phyloP scores from a whole-genome alignment of 2,329 filamentous ascomycete genomes.

The Rhinocladiella similis region DNA sequence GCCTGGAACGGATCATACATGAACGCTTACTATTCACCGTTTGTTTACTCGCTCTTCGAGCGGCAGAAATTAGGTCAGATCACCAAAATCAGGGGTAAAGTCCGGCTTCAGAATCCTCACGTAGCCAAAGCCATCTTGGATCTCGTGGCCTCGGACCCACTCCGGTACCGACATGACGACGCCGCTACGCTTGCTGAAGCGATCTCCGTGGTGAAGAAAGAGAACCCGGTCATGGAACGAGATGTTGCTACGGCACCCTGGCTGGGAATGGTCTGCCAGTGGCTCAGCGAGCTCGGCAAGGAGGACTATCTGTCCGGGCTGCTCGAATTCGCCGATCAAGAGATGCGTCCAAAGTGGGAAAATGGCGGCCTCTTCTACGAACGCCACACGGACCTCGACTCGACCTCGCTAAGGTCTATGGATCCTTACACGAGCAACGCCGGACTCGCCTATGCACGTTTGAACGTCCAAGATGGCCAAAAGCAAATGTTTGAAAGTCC shows the following conservation, averaged over 20 bases:
- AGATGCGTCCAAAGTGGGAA: conserved; percentile 18
- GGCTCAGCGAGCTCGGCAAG: conserved; percentile 32
- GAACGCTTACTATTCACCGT: conserved; percentile 38
- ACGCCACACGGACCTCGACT: no score
- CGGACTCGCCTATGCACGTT: conserved; percentile 16
- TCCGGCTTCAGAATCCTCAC: conserved; percentile 27
- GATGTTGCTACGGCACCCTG: no score
- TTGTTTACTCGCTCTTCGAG: conserved; percentile 31
- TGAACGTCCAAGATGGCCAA: conserved; percentile 22
- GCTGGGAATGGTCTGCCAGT: conserved; percentile 17
- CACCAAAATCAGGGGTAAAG: conserved; percentile 27
- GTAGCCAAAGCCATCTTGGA: conserved; percentile 15
- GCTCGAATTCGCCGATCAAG: conserved; percentile 11
- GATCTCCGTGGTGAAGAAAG: conserved; percentile 21
- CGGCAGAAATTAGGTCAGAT: conserved; percentile 32
- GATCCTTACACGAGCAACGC: conserved; percentile 17
- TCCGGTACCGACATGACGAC: not conserved
- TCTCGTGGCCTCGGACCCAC: not conserved
- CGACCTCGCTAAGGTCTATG: conserved; percentile 17
- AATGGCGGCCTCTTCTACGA: conserved; percentile 22
- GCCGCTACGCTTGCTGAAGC: not conserved
- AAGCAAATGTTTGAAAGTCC: conserved; percentile 20
- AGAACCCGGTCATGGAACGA: conserved; percentile 34
- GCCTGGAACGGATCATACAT: conserved; percentile 39
- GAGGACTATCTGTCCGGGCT: conserved; percentile 12